Percentiles rank a stretch among this genome's conserved stretches.
Conservation (phyloP, 495 filamentous ascomycete genomes). For the Hypomontagnella submonticulosa region DNA sequence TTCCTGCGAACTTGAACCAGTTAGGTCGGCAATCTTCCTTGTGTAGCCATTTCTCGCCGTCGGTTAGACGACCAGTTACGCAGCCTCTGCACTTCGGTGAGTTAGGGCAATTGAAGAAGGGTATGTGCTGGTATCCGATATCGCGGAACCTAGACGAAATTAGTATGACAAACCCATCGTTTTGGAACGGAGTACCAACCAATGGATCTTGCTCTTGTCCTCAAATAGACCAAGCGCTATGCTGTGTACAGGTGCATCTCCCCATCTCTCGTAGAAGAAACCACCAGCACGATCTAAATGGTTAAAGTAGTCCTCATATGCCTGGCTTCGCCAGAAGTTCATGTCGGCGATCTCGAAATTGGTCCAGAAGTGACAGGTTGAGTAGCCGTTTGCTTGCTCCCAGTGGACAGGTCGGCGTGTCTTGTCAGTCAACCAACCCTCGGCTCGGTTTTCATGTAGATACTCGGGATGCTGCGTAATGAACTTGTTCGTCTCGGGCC, state of each 20-base stretch:
- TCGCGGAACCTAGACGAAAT: constrained; percentile 85
- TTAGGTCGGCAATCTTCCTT: constrained; percentile 95
- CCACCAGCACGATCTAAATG: constrained; percentile 93
- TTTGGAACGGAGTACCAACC: constrained; percentile 66
- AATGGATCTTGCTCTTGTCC: constrained; percentile 90
- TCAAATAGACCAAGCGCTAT: constrained; percentile 95
- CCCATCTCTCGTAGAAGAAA: constrained; percentile 99
- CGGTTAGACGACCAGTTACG: constrained; percentile 83
- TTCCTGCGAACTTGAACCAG: constrained; percentile 95
- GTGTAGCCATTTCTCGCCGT: constrained; percentile 83
- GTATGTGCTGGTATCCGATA: constrained; percentile 98
- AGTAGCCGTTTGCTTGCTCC: constrained; percentile 85
- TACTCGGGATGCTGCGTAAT: constrained; percentile 85
- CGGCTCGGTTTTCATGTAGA: constrained; percentile 83
- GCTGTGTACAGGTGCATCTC: constrained; percentile 96
- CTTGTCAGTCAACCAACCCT: constrained; percentile 86
- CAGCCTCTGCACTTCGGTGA: constrained; percentile 94
- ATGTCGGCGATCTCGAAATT: constrained; percentile 99
- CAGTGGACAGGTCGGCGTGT: constrained; percentile 82
- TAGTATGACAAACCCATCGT: constrained; percentile 29
- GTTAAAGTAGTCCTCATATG: constrained; percentile 96
- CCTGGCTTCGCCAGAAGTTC: constrained; percentile 90
- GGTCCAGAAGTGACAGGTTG: constrained; percentile 99
- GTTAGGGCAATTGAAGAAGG: constrained; percentile 98
- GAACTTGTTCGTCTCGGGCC: constrained; percentile 94